Base-by-base conservation (phyloP, 495 filamentous ascomycete species). In the Aspergillus sparsus region DNA sequence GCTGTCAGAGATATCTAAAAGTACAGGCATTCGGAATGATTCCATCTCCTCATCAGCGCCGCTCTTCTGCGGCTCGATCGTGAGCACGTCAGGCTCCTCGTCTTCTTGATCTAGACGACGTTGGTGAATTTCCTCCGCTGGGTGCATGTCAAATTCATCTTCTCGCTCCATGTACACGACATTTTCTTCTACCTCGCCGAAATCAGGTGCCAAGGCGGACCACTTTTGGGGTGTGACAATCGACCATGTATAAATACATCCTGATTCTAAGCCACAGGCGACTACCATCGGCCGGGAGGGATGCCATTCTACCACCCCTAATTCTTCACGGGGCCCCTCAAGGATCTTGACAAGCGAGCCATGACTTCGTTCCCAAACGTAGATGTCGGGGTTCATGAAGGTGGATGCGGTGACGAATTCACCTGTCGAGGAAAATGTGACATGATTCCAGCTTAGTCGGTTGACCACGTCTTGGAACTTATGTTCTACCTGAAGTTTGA, bases 381-480 rank as follows among this genome's bases (percentile, higher is more conserved):
- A 98, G 60, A 99, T 89, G 69, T 98, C 93, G 56, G 96, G 91
- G 69, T 97, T 98, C 80, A 96, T 97, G 71, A 88, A 95, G 1
- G 94, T 97, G 27, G 89, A 92, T 15, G 95, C 95, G 8, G 90
- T 89, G 42, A 98, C 89, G 44, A 78, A 79, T 70, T 98, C 94
- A 36, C 94, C 93, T 0, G 89, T 92, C 0, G 91, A 87, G 60
- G 90, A 94, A 71, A 99, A 97, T 0, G 92, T 86, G 34, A 95
- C 92, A 68, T 97, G 90, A 68, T 97, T 98, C 94, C 94, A 99
- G 34, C 88, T 87, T 10, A 97, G 80, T 32, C 89, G 85, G 68
- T 98, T 97, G 16, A 99, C 93, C 4, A 97, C 90, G 71, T 99
- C 94, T 74, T 97, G 93, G 67, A 97, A 98, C 71, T 96, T 97